Evolutionary conservation across 2,329 filamentous ascomycete species (phyloP).

Genomic region (Ploettnerulaceae sp.): DNA sequence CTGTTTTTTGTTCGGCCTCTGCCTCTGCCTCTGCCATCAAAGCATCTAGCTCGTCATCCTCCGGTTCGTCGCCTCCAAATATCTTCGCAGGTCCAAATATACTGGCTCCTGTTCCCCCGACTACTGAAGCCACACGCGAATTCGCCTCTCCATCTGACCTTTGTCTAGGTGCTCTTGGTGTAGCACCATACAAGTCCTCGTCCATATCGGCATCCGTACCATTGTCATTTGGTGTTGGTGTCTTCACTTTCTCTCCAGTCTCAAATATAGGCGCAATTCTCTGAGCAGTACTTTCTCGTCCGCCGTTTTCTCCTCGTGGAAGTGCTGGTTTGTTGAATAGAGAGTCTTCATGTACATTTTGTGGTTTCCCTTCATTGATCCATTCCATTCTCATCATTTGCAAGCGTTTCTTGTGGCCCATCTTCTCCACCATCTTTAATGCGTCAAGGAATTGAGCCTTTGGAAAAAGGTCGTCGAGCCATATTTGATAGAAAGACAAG

Average conservation of each 20-base stretch:
- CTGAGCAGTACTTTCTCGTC: conserved; percentile 29
- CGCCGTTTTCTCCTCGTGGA: conserved; percentile 28
- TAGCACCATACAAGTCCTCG: conserved; percentile 48
- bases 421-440: conserved; percentile 84
- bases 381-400: conserved; percentile 71
- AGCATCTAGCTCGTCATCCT: conserved; percentile 32
- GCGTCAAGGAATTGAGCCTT: conserved; percentile 92
- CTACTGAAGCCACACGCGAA: conserved; percentile 22
- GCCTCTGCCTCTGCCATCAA: conserved; percentile 16
- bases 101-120: conserved; percentile 21
- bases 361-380: conserved; percentile 72
- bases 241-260: conserved; percentile 26
- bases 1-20: background rate
- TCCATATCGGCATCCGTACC: conserved; percentile 14
- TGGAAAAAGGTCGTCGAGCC: conserved; percentile 94
- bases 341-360: conserved; percentile 30
- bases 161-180: conserved; percentile 36
- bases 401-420: conserved; percentile 79
- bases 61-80: conserved; percentile 23
- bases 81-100: conserved; percentile 27
- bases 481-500: conserved; percentile 87
- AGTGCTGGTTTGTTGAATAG: conserved; percentile 27
- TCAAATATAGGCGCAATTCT: conserved; percentile 39
- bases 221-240: conserved; percentile 38
- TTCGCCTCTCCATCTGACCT: conserved; percentile 23